Evolutionary conservation across 2,329 filamentous ascomycete genomes (phyloP).

Genomic region (Penicillium sp.): DNA sequence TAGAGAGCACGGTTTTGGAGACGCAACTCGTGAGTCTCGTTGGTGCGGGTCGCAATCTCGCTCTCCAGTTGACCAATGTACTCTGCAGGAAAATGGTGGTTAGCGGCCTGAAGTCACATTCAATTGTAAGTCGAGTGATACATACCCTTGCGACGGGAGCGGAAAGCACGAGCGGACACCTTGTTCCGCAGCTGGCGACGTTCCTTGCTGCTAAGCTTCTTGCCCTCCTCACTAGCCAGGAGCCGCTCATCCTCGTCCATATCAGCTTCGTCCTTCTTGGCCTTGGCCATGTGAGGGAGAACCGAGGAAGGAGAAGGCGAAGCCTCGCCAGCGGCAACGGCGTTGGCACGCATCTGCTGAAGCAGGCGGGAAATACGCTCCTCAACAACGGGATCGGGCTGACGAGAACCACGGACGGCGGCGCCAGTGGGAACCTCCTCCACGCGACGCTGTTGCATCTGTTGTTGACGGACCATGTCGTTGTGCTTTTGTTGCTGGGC

Average conservation of each 20-base stretch:
- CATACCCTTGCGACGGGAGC: constrained; percentile 96
- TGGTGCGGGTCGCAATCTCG: constrained; percentile 82
- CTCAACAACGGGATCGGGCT: constrained; percentile 75
- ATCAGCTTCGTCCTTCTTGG: constrained; percentile 94
- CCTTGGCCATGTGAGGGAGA: constrained; percentile 71
- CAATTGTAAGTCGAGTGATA: background rate
- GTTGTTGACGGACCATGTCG: constrained; percentile 64
- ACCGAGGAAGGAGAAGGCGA: constrained; percentile 46
- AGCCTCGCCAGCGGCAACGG: constrained; percentile 62
- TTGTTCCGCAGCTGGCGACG: constrained; percentile 97
- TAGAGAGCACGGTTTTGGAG: constrained; percentile 79
- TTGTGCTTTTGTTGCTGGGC: constrained; percentile 71
- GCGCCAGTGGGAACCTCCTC: constrained; percentile 36
- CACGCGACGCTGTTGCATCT: constrained; percentile 50
- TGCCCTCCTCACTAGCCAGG: constrained; percentile 94
- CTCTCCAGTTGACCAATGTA: constrained; percentile 94
- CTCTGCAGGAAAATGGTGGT: constrained; percentile 62
- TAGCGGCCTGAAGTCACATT: constrained; percentile 12
- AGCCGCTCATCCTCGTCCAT: constrained; percentile 98
- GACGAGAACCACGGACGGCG: constrained; percentile 44
- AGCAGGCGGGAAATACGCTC: constrained; percentile 93
- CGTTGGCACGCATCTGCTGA: constrained; percentile 85
- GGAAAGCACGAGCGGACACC: constrained; percentile 95
- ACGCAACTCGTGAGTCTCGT: constrained; percentile 81
- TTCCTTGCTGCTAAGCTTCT: constrained; percentile 99